phyloP scores from a whole-genome alignment of 2,329 filamentous ascomycete genomes.

The Neofusicoccum sp. region DNA sequence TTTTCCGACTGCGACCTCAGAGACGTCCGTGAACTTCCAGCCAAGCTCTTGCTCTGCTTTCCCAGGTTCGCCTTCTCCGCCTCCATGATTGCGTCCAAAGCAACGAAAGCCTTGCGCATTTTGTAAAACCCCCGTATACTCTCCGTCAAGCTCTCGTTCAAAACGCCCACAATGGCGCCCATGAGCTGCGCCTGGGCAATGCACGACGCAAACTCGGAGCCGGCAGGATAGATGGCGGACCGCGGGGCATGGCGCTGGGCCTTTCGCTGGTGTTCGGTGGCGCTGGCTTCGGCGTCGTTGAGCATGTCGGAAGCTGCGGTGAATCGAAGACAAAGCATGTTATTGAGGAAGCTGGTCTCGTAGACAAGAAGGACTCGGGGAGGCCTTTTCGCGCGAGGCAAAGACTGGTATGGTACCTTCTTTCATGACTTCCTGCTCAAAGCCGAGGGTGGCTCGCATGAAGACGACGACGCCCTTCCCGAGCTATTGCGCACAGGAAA shows the following conservation, averaged over 20 bases:
- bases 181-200: conserved; percentile 85
- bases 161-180: conserved; percentile 79
- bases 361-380: too few relatives aligned
- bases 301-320: conserved; percentile 64
- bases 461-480: conserved; percentile 80
- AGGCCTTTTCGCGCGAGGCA: not conserved
- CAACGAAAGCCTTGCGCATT: conserved; percentile 80
- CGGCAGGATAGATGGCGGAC: conserved; percentile 71
- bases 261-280: conserved; percentile 72
- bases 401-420: conserved; percentile 50
- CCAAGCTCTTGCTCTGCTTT: conserved; percentile 33
- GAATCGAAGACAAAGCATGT: not conserved
- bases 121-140: conserved; percentile 91
- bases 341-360: not conserved
- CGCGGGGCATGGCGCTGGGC: conserved; percentile 50
- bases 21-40: not conserved
- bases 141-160: conserved; percentile 91
- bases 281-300: conserved; percentile 70
- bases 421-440: conserved; percentile 88
- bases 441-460: conserved; percentile 80
- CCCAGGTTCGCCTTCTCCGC: conserved; percentile 64
- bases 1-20: not conserved
- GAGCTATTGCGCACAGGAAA: conserved; percentile 52
- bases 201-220: conserved; percentile 82
- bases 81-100: conserved; percentile 75